These are phyloP conservation scores for Mimosa bimucronata DNA, from an alignment of 306 rosid genomes.

Conservation along the genomic window DNA sequence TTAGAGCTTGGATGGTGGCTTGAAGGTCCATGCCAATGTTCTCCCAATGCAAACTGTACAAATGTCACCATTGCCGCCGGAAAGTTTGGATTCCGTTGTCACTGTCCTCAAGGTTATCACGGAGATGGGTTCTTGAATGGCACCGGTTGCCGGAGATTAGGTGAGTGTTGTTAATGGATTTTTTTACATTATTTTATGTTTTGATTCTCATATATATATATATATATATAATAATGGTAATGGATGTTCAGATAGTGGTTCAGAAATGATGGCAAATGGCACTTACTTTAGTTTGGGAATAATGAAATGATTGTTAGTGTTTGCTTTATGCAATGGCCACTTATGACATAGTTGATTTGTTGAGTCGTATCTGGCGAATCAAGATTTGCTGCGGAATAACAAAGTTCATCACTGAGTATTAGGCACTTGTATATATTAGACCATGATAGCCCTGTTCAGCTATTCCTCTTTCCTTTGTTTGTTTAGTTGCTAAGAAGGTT, in stretches of 20 bases:
- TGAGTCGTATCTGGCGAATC: conserved; percentile 27
- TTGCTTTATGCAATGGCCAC: conserved; percentile 34
- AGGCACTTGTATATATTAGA: background rate
- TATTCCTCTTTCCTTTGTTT: background rate
- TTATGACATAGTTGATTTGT: conserved; percentile 31
- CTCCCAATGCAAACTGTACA: conserved; percentile 35
- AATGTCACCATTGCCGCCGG: background rate
- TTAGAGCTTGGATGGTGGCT: conserved; percentile 89
- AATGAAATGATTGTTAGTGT: conserved; percentile 20
- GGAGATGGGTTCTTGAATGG: conserved; percentile 71
- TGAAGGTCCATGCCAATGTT: conserved; percentile 40
- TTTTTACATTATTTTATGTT: conserved; percentile 27
- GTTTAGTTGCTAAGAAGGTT: conserved; percentile 14
- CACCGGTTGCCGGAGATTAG: conserved; percentile 65
- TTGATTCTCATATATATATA: conserved; percentile 13
- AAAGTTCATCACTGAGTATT: conserved; percentile 19
- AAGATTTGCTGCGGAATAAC: conserved; percentile 29
- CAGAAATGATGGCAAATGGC: background rate
- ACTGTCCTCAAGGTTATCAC: conserved; percentile 49
- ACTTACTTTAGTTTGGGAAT: conserved; percentile 28
- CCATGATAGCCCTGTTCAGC: conserved; percentile 19
- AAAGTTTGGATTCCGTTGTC: conserved; percentile 55
- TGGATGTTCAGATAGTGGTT: conserved; percentile 24
- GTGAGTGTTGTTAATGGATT: conserved; percentile 42
- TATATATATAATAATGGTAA: conserved; percentile 10